Percentiles rank a stretch among this genome's conserved stretches.
Evolutionary conservation across 257 asterid species (phyloP).

Genomic region (Ilex aquifolium): DNA sequence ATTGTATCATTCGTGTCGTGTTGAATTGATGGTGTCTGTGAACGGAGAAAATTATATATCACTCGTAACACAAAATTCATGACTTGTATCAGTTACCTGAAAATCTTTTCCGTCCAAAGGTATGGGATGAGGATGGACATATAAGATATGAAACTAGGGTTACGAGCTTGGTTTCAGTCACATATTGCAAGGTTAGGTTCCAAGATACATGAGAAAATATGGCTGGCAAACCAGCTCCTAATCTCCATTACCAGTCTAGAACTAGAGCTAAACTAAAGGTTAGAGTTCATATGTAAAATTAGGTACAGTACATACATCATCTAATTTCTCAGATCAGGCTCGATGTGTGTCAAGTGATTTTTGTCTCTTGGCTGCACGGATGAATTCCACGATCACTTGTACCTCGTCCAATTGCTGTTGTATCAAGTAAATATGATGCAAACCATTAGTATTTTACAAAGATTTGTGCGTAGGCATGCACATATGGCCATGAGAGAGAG

Average conservation of each 20-base stretch:
- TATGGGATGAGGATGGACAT: too few species aligned
- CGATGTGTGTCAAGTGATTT: slow-evolving; percentile 35
- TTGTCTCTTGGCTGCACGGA: slow-evolving; percentile 62
- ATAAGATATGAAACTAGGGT: too few species aligned
- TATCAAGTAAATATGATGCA: not conserved
- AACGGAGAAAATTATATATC: too few species aligned
- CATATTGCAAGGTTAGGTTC: slow-evolving; percentile 36
- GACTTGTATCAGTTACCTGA: too few species aligned
- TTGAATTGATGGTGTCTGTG: too few species aligned
- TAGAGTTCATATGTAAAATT: slow-evolving; percentile 32
- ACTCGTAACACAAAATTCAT: too few species aligned
- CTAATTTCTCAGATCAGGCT: slow-evolving; percentile 22
- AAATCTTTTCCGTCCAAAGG: too few species aligned
- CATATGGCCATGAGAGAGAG: not conserved
- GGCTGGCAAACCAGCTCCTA: slow-evolving; percentile 31
- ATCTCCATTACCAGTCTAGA: slow-evolving; percentile 41
- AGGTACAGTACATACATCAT: slow-evolving; percentile 27
- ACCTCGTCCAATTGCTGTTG: slow-evolving; percentile 75
- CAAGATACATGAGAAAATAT: slow-evolving; percentile 17
- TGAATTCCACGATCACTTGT: slow-evolving; percentile 66
- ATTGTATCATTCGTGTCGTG: too few species aligned
- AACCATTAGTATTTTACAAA: not conserved
- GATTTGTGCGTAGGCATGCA: not conserved
- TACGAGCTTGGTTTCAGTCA: not conserved
- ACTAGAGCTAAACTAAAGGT: slow-evolving; percentile 42